Conservation (phyloP, 805 yeast genomes). For the Kodamaea neixiangensis region DNA sequence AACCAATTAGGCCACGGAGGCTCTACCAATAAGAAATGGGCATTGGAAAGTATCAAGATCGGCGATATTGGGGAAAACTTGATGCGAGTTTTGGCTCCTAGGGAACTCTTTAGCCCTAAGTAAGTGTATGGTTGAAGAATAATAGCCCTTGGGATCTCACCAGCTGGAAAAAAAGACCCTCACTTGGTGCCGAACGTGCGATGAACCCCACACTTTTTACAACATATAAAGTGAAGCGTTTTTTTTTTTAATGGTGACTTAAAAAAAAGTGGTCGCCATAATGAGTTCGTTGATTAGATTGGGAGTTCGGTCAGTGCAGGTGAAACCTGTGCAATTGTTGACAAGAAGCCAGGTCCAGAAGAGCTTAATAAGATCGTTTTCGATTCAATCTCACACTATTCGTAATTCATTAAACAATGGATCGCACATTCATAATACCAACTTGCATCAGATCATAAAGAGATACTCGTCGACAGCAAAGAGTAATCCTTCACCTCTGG, state of each 20-base stretch:
- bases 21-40: constrained; percentile 18
- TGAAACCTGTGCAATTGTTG: constrained; percentile 6
- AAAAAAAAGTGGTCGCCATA: background rate
- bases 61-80: background rate
- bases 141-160: no score
- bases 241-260: background rate
- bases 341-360: background rate
- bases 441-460: constrained; percentile 7
- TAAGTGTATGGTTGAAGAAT: no score
- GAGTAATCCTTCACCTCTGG: constrained; percentile 26
- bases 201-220: background rate
- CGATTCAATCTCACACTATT: background rate
- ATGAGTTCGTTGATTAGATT: constrained; percentile 8
- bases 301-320: constrained; percentile 1
- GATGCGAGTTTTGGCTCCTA: background rate
- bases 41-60: background rate
- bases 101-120: background rate
- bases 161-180: no score
- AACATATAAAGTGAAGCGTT: background rate
- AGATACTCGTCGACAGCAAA: constrained; percentile 6
- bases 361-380: background rate
- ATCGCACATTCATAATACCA: background rate
- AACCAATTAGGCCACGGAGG: constrained; percentile 77
- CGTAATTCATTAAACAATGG: background rate
- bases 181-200: background rate